phyloP scores from a whole-genome alignment of 805 yeast genomes.

The Pichia membranifaciens region DNA sequence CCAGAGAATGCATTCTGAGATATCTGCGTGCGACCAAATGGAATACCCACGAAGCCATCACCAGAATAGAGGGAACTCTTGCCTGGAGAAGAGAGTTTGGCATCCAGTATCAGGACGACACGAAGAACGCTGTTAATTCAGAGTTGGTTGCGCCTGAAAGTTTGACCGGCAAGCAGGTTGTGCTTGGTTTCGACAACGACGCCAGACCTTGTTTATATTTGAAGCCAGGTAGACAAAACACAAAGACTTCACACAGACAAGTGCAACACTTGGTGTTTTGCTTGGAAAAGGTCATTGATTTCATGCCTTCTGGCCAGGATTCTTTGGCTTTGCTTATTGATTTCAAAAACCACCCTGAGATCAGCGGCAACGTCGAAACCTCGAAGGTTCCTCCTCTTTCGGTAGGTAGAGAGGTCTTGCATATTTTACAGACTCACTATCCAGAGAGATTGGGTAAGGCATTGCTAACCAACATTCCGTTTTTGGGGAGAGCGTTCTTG shows the following conservation, averaged over 20 bases:
- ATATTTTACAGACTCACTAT: constrained; percentile 92
- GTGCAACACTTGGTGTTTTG: constrained; percentile 93
- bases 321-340: constrained; percentile 87
- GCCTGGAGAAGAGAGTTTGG: constrained; percentile 96
- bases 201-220: constrained; percentile 88
- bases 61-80: constrained; percentile 68
- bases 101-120: constrained; percentile 42
- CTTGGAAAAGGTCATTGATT: constrained; percentile 88
- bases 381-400: constrained; percentile 83
- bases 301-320: constrained; percentile 96
- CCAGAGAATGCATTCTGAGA: constrained; percentile 84
- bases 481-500: constrained; percentile 88
- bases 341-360: constrained; percentile 71
- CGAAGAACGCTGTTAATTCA: constrained; percentile 45
- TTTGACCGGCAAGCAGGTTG: constrained; percentile 87
- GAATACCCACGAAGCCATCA: constrained; percentile 64
- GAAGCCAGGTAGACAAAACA: constrained; percentile 93
- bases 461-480: constrained; percentile 84
- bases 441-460: constrained; percentile 97
- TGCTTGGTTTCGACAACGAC: constrained; percentile 85
- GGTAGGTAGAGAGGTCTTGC: constrained; percentile 86
- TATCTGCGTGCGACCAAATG: constrained; percentile 93
- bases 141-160: constrained; percentile 59
- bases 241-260: constrained; percentile 82
- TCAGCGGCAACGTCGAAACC: constrained; percentile 42